Conservation (phyloP, 257 asterid genomes). For the Fraxinus excelsior region DNA sequence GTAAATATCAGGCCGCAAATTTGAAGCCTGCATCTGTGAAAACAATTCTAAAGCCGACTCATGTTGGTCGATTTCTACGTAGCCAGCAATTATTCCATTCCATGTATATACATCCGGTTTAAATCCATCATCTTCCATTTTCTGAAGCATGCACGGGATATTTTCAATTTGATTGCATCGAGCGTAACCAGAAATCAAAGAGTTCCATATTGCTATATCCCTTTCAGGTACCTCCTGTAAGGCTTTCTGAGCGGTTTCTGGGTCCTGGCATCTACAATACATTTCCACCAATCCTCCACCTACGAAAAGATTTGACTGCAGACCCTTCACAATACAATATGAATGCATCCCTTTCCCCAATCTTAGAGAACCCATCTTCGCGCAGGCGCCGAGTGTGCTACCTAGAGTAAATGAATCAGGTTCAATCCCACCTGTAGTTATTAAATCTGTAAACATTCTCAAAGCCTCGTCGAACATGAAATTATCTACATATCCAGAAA, state of each 20-base stretch:
- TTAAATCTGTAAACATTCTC: slow-evolving; percentile 40
- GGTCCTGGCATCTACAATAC: slow-evolving; percentile 62
- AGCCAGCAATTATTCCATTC: slow-evolving; percentile 74
- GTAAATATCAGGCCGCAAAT: slow-evolving; percentile 65
- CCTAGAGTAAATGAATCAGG: slow-evolving; percentile 74
- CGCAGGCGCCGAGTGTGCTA: slow-evolving; percentile 61
- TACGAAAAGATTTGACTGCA: slow-evolving; percentile 53
- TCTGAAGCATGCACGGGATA: slow-evolving; percentile 36
- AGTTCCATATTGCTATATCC: slow-evolving; percentile 69
- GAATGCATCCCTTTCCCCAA: slow-evolving; percentile 65
- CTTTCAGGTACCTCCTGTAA: slow-evolving; percentile 46
- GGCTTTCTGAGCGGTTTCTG: slow-evolving; percentile 59
- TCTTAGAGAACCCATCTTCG: slow-evolving; percentile 40
- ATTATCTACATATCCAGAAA: slow-evolving; percentile 72
- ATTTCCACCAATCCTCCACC: slow-evolving; percentile 78
- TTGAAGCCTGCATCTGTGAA: slow-evolving; percentile 53
- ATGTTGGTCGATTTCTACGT: slow-evolving; percentile 54
- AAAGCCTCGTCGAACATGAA: slow-evolving; percentile 56
- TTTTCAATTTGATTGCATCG: slow-evolving; percentile 36
- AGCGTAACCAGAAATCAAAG: slow-evolving; percentile 68
- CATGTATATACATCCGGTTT: slow-evolving; percentile 70
- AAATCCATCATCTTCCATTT: slow-evolving; percentile 66
- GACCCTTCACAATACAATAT: slow-evolving; percentile 55
- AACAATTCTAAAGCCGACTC: slow-evolving; percentile 62
- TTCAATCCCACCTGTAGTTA: slow-evolving; percentile 37